Evolutionary conservation across 1,139 yeast species (phyloP).

Genomic region (Suhomyces bolitotheri): DNA sequence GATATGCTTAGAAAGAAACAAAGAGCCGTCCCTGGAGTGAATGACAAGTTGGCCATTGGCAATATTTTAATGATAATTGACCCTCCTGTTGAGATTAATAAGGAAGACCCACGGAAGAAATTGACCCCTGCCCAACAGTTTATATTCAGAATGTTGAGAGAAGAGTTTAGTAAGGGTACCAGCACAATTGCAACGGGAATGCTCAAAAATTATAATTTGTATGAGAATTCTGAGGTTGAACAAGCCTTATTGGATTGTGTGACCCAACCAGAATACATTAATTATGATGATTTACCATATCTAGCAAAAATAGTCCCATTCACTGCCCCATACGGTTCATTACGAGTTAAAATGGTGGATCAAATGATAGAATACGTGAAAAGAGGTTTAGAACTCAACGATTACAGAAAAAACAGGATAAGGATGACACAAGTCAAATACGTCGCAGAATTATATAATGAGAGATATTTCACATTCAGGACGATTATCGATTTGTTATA

Average conservation of each 20-base stretch:
- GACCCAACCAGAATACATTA: slow-evolving; percentile 60
- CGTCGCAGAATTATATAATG: slow-evolving; percentile 58
- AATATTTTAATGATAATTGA: slow-evolving; percentile 59
- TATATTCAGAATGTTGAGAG: slow-evolving; percentile 48
- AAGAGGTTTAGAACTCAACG: slow-evolving; percentile 66
- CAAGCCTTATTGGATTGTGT: slow-evolving; percentile 53
- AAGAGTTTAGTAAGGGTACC: slow-evolving; percentile 48
- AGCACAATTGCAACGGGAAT: slow-evolving; percentile 37
- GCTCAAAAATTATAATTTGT: slow-evolving; percentile 50
- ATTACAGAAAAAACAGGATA: slow-evolving; percentile 58
- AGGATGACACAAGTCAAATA: slow-evolving; percentile 64
- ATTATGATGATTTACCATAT: slow-evolving; percentile 52
- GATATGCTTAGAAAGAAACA: slow-evolving; percentile 53
- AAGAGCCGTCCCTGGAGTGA: slow-evolving; percentile 48
- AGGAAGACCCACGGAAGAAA: slow-evolving; percentile 18
- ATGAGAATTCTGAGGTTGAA: slow-evolving; percentile 32
- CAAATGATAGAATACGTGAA: slow-evolving; percentile 62
- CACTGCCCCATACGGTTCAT: slow-evolving; percentile 27
- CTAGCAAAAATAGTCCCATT: slow-evolving; percentile 52
- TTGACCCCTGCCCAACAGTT: slow-evolving; percentile 49
- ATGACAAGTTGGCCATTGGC: slow-evolving; percentile 60
- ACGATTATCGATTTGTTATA: slow-evolving; percentile 57
- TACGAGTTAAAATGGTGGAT: slow-evolving; percentile 56
- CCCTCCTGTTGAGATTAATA: slow-evolving; percentile 50
- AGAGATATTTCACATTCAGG: slow-evolving; percentile 46